Evolutionary conservation across 1,139 yeast species (phyloP).

Genomic region (Suhomyces atakaporum): DNA sequence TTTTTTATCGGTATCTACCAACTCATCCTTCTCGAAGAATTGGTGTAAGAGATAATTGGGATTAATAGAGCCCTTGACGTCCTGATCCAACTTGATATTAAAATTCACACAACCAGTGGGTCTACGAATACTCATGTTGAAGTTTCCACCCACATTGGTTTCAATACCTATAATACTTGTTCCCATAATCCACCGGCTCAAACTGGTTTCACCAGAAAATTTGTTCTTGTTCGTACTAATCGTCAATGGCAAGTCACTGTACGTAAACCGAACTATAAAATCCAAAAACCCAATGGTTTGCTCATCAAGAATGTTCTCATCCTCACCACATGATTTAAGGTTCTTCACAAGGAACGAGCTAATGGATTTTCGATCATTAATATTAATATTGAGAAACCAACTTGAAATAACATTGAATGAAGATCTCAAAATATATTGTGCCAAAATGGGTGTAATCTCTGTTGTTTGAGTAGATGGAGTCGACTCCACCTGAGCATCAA

Average conservation of each 20-base stretch:
- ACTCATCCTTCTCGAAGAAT: slow-evolving; percentile 29
- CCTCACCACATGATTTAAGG: slow-evolving; percentile 44
- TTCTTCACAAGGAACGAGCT: slow-evolving; percentile 66
- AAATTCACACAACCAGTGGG: slow-evolving; percentile 67
- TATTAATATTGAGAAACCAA: slow-evolving; percentile 70
- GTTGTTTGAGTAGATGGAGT: slow-evolving; percentile 52
- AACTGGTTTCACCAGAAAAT: background rate
- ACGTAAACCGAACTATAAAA: slow-evolving; percentile 66
- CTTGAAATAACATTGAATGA: slow-evolving; percentile 70
- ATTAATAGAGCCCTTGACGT: slow-evolving; percentile 12
- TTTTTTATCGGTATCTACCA: slow-evolving; percentile 7
- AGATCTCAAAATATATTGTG: slow-evolving; percentile 61
- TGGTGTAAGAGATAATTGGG: slow-evolving; percentile 39
- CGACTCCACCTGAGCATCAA: slow-evolving; percentile 42
- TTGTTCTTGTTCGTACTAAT: slow-evolving; percentile 25
- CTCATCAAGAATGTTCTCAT: slow-evolving; percentile 33
- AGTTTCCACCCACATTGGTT: slow-evolving; percentile 54
- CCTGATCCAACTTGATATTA: slow-evolving; percentile 41
- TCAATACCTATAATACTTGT: slow-evolving; percentile 58
- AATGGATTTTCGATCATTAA: slow-evolving; percentile 59
- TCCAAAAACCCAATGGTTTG: slow-evolving; percentile 69
- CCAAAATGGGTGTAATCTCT: slow-evolving; percentile 48
- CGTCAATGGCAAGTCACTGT: slow-evolving; percentile 61
- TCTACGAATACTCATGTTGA: slow-evolving; percentile 56
- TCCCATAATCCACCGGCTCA: slow-evolving; percentile 64